These are phyloP conservation scores for Fusarium sp. DNA, from an alignment of 2,329 filamentous ascomycete species.

Conservation along the genomic window DNA sequence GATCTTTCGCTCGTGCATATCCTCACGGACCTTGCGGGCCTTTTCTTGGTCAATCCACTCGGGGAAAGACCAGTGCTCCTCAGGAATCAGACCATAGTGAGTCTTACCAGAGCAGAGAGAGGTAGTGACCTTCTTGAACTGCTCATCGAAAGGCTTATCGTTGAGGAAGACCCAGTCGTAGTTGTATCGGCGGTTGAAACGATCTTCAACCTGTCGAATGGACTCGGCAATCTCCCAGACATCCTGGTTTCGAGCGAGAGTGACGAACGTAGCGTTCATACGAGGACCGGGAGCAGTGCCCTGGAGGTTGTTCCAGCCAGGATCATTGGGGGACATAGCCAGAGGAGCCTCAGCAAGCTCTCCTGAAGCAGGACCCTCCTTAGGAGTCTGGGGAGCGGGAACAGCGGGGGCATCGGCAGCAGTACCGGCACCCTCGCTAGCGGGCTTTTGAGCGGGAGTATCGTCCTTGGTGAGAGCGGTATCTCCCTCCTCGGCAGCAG, in stretches of 20 bases:
- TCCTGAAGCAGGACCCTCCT: slow-evolving; percentile 52
- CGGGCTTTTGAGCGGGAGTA: slow-evolving; percentile 36
- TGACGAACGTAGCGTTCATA: slow-evolving; percentile 98
- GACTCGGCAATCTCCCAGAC: slow-evolving; percentile 97
- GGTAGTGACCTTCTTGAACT: slow-evolving; percentile 91
- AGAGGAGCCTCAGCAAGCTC: slow-evolving; percentile 49
- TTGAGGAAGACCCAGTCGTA: slow-evolving; percentile 99
- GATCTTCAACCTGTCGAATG: slow-evolving; percentile 96
- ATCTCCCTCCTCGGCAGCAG: slow-evolving; percentile 30
- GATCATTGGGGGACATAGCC: slow-evolving; percentile 64
- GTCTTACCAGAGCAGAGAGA: slow-evolving; percentile 93
- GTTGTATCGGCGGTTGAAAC: slow-evolving; percentile 96
- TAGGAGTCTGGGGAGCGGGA: slow-evolving; percentile 17
- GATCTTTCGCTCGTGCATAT: slow-evolving; percentile 94
- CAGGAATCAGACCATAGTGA: slow-evolving; percentile 88
- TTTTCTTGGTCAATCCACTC: slow-evolving; percentile 95
- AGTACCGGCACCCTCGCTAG: slow-evolving; percentile 24
- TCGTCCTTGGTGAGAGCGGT: slow-evolving; percentile 39
- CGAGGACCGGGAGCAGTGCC: slow-evolving; percentile 74
- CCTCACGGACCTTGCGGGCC: slow-evolving; percentile 88
- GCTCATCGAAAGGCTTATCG: slow-evolving; percentile 91
- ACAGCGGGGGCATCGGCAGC: slow-evolving; percentile 4
- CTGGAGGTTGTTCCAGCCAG: slow-evolving; percentile 65
- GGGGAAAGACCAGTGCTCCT: slow-evolving; percentile 98
- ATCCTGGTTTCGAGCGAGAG: slow-evolving; percentile 91